These are phyloP conservation scores for Acmispon strigosus DNA, from an alignment of 306 rosid species.

Conservation along the genomic window DNA sequence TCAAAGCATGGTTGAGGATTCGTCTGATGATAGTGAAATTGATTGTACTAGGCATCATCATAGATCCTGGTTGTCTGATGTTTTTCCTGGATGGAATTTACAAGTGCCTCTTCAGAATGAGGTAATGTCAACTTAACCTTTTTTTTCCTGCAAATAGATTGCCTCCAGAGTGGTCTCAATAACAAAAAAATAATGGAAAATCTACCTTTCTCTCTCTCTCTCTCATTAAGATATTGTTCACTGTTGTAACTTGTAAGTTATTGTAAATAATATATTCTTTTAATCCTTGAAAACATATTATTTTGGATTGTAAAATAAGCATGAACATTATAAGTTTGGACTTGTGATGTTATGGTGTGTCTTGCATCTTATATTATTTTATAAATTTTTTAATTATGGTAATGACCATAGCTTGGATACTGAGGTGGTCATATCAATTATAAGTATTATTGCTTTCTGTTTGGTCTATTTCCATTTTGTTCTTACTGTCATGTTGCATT, in stretches of 20 bases:
- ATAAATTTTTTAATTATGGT: conserved; percentile 6
- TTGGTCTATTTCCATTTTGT: too few species aligned
- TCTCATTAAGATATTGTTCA: background rate
- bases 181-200: background rate
- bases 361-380: background rate
- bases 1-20: conserved; percentile 56
- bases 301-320: background rate
- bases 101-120: conserved; percentile 41
- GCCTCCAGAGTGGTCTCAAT: background rate
- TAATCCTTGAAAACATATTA: background rate
- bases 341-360: conserved; percentile 1
- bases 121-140: conserved; percentile 36
- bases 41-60: conserved; percentile 34
- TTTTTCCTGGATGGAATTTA: conserved; percentile 32
- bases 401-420: background rate
- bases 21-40: conserved; percentile 55
- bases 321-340: background rate
- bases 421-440: too few species aligned
- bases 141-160: background rate
- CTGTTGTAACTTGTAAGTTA: conserved; percentile 4
- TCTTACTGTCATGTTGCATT: too few species aligned
- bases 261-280: background rate
- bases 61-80: conserved; percentile 39
- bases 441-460: too few species aligned
- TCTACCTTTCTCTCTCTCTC: background rate